Evolutionary conservation across 2,329 filamentous ascomycete genomes (phyloP).

Genomic region (Pyrenochaeta sp.): DNA sequence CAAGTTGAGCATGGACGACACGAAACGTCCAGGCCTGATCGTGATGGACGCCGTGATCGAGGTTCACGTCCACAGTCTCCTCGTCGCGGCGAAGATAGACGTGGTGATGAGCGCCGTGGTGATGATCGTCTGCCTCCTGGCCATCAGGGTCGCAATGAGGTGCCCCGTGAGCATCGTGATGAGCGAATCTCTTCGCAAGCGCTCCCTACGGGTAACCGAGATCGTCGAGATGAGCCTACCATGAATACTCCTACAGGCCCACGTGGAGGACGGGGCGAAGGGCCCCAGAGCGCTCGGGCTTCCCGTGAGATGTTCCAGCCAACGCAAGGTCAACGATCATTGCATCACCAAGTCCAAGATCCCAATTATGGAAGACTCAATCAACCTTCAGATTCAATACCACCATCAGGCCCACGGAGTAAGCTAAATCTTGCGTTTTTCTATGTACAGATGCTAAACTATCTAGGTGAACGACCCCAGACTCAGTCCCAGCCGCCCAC

Average conservation of each 20-base stretch:
- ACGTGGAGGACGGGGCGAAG: slow-evolving; percentile 53
- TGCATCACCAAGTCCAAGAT: slow-evolving; percentile 52
- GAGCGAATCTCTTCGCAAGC: slow-evolving; percentile 35
- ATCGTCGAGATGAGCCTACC: slow-evolving; percentile 50
- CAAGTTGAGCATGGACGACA: slow-evolving; percentile 36
- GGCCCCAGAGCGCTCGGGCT: slow-evolving; percentile 28
- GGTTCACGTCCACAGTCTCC: slow-evolving; percentile 41
- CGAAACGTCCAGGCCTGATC: slow-evolving; percentile 37
- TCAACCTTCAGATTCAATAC: slow-evolving; percentile 56
- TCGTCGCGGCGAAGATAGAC: slow-evolving; percentile 33
- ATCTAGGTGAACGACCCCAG: slow-evolving; percentile 36
- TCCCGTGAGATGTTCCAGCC: slow-evolving; percentile 53
- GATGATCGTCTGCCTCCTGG: slow-evolving; percentile 28
- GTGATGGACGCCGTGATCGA: slow-evolving; percentile 42
- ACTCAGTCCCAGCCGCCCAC: slow-evolving; percentile 34
- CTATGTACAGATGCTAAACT: slow-evolving; percentile 11
- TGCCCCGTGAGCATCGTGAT: slow-evolving; percentile 40
- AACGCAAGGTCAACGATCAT: slow-evolving; percentile 41
- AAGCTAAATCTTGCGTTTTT: slow-evolving; percentile 30
- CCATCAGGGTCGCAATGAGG: slow-evolving; percentile 37
- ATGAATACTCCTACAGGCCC: slow-evolving; percentile 62
- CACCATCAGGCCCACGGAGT: slow-evolving; percentile 64
- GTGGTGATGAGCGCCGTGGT: slow-evolving; percentile 29
- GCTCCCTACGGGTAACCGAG: slow-evolving; percentile 46
- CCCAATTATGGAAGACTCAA: slow-evolving; percentile 61